Percentiles rank a stretch among this genome's conserved stretches.
phyloP scores from a whole-genome alignment of 2,329 filamentous ascomycete genomes.

The Pyrenochaeta sp. region DNA sequence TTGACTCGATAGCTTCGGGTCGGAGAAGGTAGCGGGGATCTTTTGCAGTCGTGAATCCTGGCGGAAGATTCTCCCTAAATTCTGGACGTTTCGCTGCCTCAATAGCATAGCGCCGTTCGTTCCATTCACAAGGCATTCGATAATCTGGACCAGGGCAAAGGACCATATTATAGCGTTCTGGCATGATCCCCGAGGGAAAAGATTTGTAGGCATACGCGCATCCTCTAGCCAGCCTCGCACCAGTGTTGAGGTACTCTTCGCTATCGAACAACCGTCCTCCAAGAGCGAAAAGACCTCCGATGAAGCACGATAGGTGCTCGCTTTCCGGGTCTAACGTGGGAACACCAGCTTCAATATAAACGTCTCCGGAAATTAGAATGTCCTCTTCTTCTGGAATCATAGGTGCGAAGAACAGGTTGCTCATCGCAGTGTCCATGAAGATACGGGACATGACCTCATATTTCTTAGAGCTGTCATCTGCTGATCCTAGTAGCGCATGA shows the following conservation, averaged over 20 bases:
- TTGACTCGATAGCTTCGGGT: constrained; percentile 65
- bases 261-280: constrained; percentile 63
- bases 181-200: constrained; percentile 65
- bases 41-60: constrained; percentile 51
- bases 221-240: constrained; percentile 63
- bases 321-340: constrained; percentile 55
- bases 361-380: constrained; percentile 56
- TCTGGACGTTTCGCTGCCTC: constrained; percentile 33
- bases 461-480: constrained; percentile 49
- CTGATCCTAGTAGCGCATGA: constrained; percentile 55
- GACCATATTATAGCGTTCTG: constrained; percentile 62
- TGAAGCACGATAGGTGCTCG: constrained; percentile 66
- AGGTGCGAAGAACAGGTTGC: constrained; percentile 57
- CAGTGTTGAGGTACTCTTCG: constrained; percentile 60
- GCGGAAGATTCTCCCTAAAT: constrained; percentile 41
- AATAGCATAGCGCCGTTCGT: constrained; percentile 57
- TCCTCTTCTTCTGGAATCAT: constrained; percentile 55
- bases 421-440: constrained; percentile 50
- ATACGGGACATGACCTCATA: constrained; percentile 64
- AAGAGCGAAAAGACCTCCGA: constrained; percentile 66
- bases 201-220: constrained; percentile 67
- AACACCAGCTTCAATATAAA: constrained; percentile 41
- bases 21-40: constrained; percentile 55
- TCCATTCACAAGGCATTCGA: constrained; percentile 56
- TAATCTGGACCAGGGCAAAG: constrained; percentile 51